Percentiles rank a stretch among this genome's conserved stretches.
These are phyloP conservation scores for Russula vinacea DNA, from an alignment of 768 basidiomycete genomes.

Conservation along the genomic window DNA sequence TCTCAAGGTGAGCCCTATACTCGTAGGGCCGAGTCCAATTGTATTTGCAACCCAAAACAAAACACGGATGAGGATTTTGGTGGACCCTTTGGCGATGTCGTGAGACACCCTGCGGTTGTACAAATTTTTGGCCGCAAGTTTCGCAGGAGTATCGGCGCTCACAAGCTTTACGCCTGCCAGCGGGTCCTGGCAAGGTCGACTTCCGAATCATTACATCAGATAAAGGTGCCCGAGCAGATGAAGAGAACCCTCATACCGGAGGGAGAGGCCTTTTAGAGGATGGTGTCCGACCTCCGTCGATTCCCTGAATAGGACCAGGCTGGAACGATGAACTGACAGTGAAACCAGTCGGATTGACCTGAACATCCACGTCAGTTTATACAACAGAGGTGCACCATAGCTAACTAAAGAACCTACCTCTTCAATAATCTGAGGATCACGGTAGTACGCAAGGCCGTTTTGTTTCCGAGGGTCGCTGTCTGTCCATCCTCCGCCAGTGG, in stretches of 20 bases:
- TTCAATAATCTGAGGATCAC: not conserved
- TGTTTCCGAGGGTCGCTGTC: no score
- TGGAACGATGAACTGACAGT: not conserved
- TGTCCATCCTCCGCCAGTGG: no score
- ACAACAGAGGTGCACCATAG: not conserved
- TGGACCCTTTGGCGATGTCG: conserved; percentile 1
- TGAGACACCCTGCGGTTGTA: not conserved
- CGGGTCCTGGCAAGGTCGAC: not conserved
- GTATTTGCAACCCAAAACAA: not conserved
- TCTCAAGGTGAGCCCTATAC: not conserved
- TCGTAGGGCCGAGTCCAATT: not conserved
- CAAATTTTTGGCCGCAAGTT: not conserved
- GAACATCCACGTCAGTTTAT: not conserved
- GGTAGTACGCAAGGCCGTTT: no score
- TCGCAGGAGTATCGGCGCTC: not conserved
- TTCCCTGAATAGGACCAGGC: not conserved
- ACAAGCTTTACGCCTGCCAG: not conserved
- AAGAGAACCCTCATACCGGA: no score
- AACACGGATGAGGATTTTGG: not conserved
- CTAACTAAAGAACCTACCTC: not conserved
- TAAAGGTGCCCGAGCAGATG: no score
- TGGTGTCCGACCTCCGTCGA: not conserved
- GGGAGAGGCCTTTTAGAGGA: no score
- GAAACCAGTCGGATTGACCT: not conserved
- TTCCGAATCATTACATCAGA: no score